Percentiles rank a stretch among this genome's conserved stretches.
phyloP scores from a whole-genome alignment of 371 early-diverging fungal species.

The Rhizopus sp. region DNA sequence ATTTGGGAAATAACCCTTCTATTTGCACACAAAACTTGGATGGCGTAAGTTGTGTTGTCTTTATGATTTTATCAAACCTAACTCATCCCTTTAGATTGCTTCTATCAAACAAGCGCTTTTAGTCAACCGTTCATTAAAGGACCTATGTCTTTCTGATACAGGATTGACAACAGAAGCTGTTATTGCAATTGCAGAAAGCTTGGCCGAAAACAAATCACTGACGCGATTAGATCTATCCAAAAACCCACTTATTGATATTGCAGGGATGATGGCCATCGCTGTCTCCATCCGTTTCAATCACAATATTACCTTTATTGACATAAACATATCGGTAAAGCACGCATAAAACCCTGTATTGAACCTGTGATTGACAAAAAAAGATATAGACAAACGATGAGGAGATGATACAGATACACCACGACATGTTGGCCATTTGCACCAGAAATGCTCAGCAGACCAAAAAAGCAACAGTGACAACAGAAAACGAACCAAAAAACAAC shows the following conservation, averaged over 20 bases:
- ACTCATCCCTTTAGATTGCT: constrained; percentile 45
- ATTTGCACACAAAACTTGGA: constrained; percentile 38
- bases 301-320: constrained; percentile 73
- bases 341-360: too few species aligned
- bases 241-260: constrained; percentile 75
- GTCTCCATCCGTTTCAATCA: constrained; percentile 78
- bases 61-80: constrained; percentile 13
- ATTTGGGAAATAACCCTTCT: constrained; percentile 48
- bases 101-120: constrained; percentile 63
- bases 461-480: constrained; percentile 15
- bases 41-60: constrained; percentile 46
- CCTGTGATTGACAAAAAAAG: too few species aligned
- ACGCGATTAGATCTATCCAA: constrained; percentile 72
- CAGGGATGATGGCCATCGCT: constrained; percentile 79
- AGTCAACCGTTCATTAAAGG: constrained; percentile 64
- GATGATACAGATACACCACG: constrained; percentile 65
- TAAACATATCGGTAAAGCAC: constrained; percentile 62
- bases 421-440: constrained; percentile 68
- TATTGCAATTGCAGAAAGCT: constrained; percentile 76
- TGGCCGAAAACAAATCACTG: constrained; percentile 70
- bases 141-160: constrained; percentile 66
- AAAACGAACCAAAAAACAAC: not conserved
- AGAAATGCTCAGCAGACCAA: constrained; percentile 59
- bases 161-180: constrained; percentile 67
- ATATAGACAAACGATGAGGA: constrained; percentile 64